Base-by-base conservation (phyloP, 495 filamentous ascomycete genomes). In the Talaromyces wortmannii region DNA sequence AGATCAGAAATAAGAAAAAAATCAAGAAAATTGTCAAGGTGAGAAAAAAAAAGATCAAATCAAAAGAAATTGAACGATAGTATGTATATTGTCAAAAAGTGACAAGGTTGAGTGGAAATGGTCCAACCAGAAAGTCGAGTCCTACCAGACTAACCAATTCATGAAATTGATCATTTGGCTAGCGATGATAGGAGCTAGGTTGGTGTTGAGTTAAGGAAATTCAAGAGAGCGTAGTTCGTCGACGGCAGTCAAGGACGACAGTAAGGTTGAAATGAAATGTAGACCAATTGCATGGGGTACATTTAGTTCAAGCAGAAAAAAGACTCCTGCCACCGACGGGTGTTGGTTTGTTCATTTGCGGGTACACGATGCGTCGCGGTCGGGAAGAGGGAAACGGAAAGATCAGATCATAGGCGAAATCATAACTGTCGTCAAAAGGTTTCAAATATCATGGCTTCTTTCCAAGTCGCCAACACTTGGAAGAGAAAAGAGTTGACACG, bases 1-100 rank as follows among this genome's bases (percentile, higher is more conserved):
- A 56, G 53, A 55, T 43, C 18, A 36, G 33, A 32, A 51, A 30
- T 13, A 8, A 45, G 44, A 13, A 50, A 56, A 30, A 54, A 29
- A 51, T 13, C 6, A 11, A 23, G 17, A 52, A 52, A 52, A 50
- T 15, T 47, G 8, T n/a, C 31, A 36, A 12, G 11, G 29, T 31
- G 29, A 52, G 6, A 44, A 45, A 0, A 57, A 46, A 46, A 57
- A 51, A 51, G 33, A 33, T n/a, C 0, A 17, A 42, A 48, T 44
- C 32, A 47, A 55, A 48, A 47, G 11, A 6, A 55, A 18, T 8
- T 48, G 2, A 48, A 40, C 13, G 36, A 40, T 40, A 40, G 36
- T 40, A 15, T 43, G 17, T 42, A 11, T 15, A 23, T 18, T n/a
- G 32, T 55, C 12, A 33, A 23, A 55, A 11, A 32, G 13, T 7